Evolutionary conservation across 2,329 filamentous ascomycete species (phyloP).

Genomic region (Trichoderma asperellum): DNA sequence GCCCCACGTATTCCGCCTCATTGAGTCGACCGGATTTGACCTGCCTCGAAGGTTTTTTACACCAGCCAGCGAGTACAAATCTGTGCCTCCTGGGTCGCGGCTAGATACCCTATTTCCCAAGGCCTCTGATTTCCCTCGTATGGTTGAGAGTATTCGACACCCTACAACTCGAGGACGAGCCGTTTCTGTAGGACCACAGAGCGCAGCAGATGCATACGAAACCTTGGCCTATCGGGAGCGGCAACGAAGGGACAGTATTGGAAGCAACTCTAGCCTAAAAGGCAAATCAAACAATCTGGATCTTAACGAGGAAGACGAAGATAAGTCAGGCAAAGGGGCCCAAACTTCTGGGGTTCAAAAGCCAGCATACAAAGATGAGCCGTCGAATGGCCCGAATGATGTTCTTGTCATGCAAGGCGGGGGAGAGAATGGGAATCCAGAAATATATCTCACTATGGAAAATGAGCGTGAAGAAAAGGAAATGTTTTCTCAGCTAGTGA

Average conservation of each 20-base stretch:
- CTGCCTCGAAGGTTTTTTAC: conserved; percentile 90
- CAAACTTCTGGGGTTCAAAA: conserved; percentile 52
- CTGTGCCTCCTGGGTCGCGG: conserved; percentile 69
- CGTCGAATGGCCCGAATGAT: conserved; percentile 72
- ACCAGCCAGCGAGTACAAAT: conserved; percentile 86
- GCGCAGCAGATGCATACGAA: conserved; percentile 94
- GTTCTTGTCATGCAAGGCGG: conserved; percentile 44
- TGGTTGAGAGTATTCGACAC: conserved; percentile 81
- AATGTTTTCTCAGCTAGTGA: conserved; percentile 82
- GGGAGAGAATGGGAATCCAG: conserved; percentile 42
- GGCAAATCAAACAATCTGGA: conserved; percentile 51
- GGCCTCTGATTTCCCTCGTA: conserved; percentile 81
- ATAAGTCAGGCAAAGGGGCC: conserved; percentile 45
- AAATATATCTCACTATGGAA: conserved; percentile 41
- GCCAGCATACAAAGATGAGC: conserved; percentile 62
- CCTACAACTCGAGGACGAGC: conserved; percentile 72
- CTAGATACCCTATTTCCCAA: conserved; percentile 87
- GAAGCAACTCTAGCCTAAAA: conserved; percentile 54
- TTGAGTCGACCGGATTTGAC: conserved; percentile 78
- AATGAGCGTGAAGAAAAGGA: conserved; percentile 69
- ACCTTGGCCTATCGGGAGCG: conserved; percentile 86
- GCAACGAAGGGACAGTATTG: conserved; percentile 58
- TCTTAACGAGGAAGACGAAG: conserved; percentile 45
- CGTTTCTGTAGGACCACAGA: conserved; percentile 91
- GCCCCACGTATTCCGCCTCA: conserved; percentile 83